These are phyloP conservation scores for Colletotrichum coccodes DNA, from an alignment of 2,329 filamentous ascomycete species.

Conservation along the genomic window DNA sequence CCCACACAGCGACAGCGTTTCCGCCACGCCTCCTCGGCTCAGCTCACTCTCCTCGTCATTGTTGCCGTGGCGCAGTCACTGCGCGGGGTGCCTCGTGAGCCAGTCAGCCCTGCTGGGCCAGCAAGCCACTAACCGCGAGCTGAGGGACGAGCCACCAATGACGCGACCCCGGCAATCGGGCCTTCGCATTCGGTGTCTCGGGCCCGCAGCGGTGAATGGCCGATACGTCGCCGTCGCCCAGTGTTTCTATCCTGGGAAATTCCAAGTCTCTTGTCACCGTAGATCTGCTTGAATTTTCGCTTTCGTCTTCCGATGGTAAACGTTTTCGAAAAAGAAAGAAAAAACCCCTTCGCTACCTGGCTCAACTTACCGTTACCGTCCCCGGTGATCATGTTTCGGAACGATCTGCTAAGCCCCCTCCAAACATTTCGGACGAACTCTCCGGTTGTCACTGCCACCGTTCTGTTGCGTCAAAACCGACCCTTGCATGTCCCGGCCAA, in stretches of 20 bases:
- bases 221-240: not conserved
- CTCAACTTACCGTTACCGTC: no score
- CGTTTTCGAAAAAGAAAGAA: not conserved
- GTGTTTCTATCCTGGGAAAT: not conserved
- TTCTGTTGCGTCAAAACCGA: not conserved
- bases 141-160: slow-evolving; percentile 19
- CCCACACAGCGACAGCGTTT: not conserved
- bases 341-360: no score
- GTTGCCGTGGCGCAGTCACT: slow-evolving; percentile 23
- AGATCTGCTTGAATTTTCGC: not conserved
- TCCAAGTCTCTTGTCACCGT: not conserved
- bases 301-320: no score
- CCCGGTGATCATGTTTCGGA: not conserved
- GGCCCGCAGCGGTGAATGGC: not conserved
- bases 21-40: not conserved
- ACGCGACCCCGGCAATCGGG: slow-evolving; percentile 8
- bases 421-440: slow-evolving; percentile 16
- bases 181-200: slow-evolving; percentile 15
- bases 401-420: not conserved
- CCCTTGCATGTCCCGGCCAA: not conserved
- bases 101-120: not conserved
- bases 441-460: not conserved
- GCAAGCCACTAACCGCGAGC: slow-evolving; percentile 20
- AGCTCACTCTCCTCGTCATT: not conserved
- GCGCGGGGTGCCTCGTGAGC: slow-evolving; percentile 6